These are phyloP conservation scores for Nicotiana benthamiana DNA, from an alignment of 257 asterid genomes.

Conservation along the genomic window DNA sequence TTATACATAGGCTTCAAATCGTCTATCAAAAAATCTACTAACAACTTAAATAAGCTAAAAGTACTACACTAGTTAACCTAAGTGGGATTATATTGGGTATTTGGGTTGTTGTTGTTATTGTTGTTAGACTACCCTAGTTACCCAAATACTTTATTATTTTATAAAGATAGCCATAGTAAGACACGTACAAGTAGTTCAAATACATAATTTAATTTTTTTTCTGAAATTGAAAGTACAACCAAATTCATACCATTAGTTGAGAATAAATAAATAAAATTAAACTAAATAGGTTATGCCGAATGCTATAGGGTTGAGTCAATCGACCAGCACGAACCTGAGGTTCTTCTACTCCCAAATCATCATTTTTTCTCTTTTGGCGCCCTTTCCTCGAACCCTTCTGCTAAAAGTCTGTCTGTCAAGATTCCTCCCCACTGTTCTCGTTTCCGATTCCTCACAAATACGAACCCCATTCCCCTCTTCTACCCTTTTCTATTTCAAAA, in stretches of 20 bases:
- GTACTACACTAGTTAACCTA: too few species aligned
- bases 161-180: too few species aligned
- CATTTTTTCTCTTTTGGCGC: slow-evolving; percentile 46
- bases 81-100: too few species aligned
- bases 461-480: background rate
- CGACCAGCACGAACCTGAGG: background rate
- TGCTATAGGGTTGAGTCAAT: background rate
- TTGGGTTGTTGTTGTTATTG: too few species aligned
- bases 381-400: slow-evolving; percentile 23
- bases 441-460: slow-evolving; percentile 17
- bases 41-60: too few species aligned
- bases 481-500: background rate
- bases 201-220: too few species aligned
- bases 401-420: slow-evolving; percentile 8
- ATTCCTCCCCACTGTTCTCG: slow-evolving; percentile 17
- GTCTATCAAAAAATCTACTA: too few species aligned
- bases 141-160: too few species aligned
- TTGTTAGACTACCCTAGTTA: too few species aligned
- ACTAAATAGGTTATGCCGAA: background rate
- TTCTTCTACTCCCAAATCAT: background rate
- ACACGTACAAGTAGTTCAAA: too few species aligned
- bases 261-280: too few species aligned
- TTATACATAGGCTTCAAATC: too few species aligned
- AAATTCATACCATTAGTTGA: background rate
- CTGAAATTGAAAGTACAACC: background rate